Conservation (phyloP, 495 filamentous ascomycete species). For the Neurospora sp. region DNA sequence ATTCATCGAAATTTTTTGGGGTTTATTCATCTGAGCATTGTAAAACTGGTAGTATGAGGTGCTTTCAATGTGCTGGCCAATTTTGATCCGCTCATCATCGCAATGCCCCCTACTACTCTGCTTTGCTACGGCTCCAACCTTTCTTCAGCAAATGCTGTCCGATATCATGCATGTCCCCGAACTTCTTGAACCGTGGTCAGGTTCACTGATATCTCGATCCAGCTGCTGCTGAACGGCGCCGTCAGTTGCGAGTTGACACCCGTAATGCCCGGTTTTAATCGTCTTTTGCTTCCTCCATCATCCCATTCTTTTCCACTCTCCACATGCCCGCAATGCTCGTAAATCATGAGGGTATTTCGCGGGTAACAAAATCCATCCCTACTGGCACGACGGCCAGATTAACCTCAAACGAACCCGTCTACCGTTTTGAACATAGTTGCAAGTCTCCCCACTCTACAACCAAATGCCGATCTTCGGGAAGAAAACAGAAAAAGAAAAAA, state of each 20-base stretch:
- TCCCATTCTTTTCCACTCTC: not conserved
- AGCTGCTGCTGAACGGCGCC: not conserved
- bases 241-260: not conserved
- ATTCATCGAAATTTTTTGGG: not conserved
- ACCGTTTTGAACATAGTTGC: not conserved
- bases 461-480: not conserved
- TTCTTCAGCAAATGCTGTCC: not conserved
- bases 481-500: not conserved
- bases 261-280: not conserved
- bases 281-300: not conserved
- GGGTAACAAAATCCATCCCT: not conserved
- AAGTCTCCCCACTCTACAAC: not conserved
- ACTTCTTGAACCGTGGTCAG: not conserved
- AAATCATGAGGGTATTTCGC: slow-evolving; percentile 3
- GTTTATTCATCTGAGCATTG: not conserved
- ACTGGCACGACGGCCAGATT: not conserved
- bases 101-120: not conserved
- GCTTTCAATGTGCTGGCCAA: not conserved
- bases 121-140: not conserved
- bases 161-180: not conserved
- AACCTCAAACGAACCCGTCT: not conserved
- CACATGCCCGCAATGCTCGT: not conserved
- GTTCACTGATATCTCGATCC: not conserved
- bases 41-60: not conserved
- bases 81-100: not conserved